Base-by-base conservation (phyloP, 805 yeast species). In the Nakazawaea wyomingensis region DNA sequence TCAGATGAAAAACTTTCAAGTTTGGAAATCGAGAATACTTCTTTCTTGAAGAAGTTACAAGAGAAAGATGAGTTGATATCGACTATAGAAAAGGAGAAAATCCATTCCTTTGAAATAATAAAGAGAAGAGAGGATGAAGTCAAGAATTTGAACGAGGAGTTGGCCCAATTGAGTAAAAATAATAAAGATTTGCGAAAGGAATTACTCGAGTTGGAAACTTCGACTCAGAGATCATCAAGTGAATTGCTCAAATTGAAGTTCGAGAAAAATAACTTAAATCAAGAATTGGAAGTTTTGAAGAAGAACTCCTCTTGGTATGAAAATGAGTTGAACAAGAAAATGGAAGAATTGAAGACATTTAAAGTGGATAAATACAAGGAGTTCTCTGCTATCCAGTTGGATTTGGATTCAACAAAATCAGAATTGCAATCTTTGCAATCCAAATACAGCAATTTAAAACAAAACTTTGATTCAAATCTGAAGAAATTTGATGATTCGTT, bases 121-220 rank as follows among this genome's bases (percentile, higher is more conserved):
- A 64, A 60, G 39, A 53, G 55, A 31, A 68, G 66, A 46, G 69
- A 66, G 45, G 58, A 56, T 29, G 66, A 68, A 41, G 49, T 64
- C 10, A 56, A 54, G 4, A 55, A 53, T 8, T 50, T 66, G 5
- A 59, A 59, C 27, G 74, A 66, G 42, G 78, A 76, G 41, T 41
- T 72, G 5, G 66, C 64, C 19, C 56, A 65, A n/a, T 50, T 68
- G 14, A 60, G 66, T 16, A 57, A 62, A 29, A 64, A 60, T 40
- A 74, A 67, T 45, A 66, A 62, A 14, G 60, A 71, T 59, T 52
- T 74, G 3, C 69, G 76, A 31, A 47, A 59, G 4, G 68, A 69
- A 44, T 53, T 74, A 20, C 52, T 72, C 32, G 71, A 69, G 2
- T 35, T 46, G 30, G 46, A 45, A 30, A 34, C 46, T 8, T 24